Evolutionary conservation across 2,329 filamentous ascomycete genomes (phyloP), one percentile per base, ranked within the genome.

Genomic region (Cladosporium sp.): DNA sequence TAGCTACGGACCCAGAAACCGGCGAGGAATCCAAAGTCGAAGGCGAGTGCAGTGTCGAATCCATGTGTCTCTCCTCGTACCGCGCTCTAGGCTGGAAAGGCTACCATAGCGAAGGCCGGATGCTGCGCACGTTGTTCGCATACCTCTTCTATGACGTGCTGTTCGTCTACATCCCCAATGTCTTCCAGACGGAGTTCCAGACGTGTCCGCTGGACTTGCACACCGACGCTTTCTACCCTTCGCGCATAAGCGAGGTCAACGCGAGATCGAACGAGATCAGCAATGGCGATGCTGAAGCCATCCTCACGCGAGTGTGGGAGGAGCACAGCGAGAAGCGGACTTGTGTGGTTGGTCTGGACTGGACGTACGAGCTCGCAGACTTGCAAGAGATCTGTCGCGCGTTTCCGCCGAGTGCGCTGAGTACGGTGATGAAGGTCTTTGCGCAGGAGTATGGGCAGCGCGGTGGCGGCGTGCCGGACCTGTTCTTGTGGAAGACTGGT

Each of bases 111-210:
- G 95, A 99, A 81, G 92, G 93, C 37, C 91, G 93, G 2, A 93
- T 98, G 71, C 81, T 98, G 7, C 88, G 93, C n/a, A 99, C 95
- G 0, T 82, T 99, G 7, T 84, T 84, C 71, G 82, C 77, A n/a
- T 94, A 95, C 74, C 86, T 99, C 21, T 97, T 98, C 81, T 95
- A 89, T 81, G 94, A 99, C 77, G 86, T 98, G 28, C 82, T 99
- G 7, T 98, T 98, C 79, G 83, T 92, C 29, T 97, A 96, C 77
- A 86, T 98, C 5, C 94, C 95, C 29, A 97, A 98, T 72, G 94
- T 99, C 64, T 99, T 99, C 78, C 94, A 98, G 76, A 99, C 95
- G 6, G 87, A 90, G 0, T 99, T 92, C 76, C 95, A 99, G 78
- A 96, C 92, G 0, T 97, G 92, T 73, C 95, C 95, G 0, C 81